Evolutionary conservation across 2,329 filamentous ascomycete genomes (phyloP).

Genomic region (Claviceps capensis): DNA sequence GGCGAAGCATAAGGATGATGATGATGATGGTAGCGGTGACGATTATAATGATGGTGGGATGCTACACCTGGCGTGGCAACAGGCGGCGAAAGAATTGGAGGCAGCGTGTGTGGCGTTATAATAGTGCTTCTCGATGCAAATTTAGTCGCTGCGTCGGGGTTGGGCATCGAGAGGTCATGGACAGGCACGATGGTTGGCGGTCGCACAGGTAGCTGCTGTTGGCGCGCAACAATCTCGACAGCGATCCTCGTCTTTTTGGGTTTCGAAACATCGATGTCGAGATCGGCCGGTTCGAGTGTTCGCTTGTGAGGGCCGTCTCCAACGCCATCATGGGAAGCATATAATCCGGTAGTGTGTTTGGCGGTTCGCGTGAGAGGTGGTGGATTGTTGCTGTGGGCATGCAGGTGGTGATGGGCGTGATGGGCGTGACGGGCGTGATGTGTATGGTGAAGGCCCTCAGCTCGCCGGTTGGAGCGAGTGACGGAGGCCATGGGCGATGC

Average conservation of each 20-base stretch:
- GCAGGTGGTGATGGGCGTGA: constrained; percentile 12
- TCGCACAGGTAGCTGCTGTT: constrained; percentile 15
- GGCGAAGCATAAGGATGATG: constrained; percentile 5
- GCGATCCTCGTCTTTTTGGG: constrained; percentile 38
- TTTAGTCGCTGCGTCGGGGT: constrained; percentile 3
- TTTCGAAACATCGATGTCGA: constrained; percentile 30
- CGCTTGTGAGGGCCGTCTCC: constrained; percentile 33
- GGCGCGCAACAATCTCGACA: constrained; percentile 33
- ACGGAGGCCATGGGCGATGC: constrained; percentile 34
- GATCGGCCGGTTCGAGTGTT: constrained; percentile 28
- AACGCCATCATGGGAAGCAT: constrained; percentile 18
- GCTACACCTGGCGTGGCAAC: constrained; percentile 1
- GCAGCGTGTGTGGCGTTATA: background rate
- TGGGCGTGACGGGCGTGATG: constrained; percentile 7
- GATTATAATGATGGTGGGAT: constrained; percentile 5
- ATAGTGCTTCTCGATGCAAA: background rate
- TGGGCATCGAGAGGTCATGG: constrained; percentile 2
- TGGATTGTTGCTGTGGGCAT: constrained; percentile 15
- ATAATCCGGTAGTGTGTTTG: constrained; percentile 1
- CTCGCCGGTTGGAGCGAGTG: constrained; percentile 36
- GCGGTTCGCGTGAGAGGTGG: constrained; percentile 11
- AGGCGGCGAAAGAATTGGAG: constrained; percentile 1
- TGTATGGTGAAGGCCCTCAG: constrained; percentile 28
- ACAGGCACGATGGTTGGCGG: constrained; percentile 10
- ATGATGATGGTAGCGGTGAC: constrained; percentile 1